phyloP scores from a whole-genome alignment of 495 filamentous ascomycete species.

The Penicillium lagena region DNA sequence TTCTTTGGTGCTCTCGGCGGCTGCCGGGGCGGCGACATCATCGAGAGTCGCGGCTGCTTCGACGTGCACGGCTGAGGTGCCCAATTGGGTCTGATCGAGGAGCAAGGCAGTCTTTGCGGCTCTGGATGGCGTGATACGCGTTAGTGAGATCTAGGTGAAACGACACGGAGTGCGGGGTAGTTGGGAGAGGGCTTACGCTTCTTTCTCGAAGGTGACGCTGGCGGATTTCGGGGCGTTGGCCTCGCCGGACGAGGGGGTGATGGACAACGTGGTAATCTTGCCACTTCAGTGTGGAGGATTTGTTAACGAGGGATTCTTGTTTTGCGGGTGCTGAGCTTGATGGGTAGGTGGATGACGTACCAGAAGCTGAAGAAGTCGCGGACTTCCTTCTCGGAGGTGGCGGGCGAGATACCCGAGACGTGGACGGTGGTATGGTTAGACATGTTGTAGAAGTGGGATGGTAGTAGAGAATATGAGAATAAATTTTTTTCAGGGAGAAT shows the following conservation, averaged over 20 bases:
- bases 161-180: conserved; percentile 21
- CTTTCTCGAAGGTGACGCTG: conserved; percentile 91
- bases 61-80: conserved; percentile 73
- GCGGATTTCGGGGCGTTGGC: conserved; percentile 64
- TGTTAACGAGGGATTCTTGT: conserved; percentile 16
- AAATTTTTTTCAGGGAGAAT: neutral
- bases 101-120: conserved; percentile 95
- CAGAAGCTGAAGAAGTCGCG: conserved; percentile 99
- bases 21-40: conserved; percentile 51
- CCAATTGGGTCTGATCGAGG: conserved; percentile 91
- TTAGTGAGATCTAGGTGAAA: neutral
- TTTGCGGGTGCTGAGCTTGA: neutral
- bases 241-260: conserved; percentile 59
- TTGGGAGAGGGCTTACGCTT: conserved; percentile 48
- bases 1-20: conserved; percentile 43
- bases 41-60: conserved; percentile 57
- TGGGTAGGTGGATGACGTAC: conserved; percentile 37
- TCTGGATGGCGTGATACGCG: conserved; percentile 17
- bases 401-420: conserved; percentile 71
- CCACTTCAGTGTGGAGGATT: conserved; percentile 50
- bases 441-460: conserved; percentile 25
- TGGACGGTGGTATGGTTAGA: conserved; percentile 43
- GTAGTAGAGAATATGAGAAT: neutral
- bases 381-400: conserved; percentile 84
- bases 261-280: conserved; percentile 77